Evolutionary conservation across 768 basidiomycete genomes (phyloP).

Genomic region (Crucibulum laeve): DNA sequence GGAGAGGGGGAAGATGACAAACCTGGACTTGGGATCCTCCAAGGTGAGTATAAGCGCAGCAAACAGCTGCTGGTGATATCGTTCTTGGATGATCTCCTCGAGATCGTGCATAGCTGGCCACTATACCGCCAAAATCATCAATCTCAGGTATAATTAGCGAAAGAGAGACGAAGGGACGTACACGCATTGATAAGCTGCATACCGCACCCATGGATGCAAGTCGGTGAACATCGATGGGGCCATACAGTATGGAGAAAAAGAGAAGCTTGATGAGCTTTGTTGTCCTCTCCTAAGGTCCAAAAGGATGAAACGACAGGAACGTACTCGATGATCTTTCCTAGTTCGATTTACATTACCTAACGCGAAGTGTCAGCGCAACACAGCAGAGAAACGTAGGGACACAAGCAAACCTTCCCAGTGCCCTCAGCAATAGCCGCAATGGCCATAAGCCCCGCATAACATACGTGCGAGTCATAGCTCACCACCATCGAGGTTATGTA

Average conservation of each 20-base stretch:
- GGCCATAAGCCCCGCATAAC: conserved; percentile 85
- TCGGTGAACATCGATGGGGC: conserved; percentile 78
- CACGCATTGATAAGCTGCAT: conserved; percentile 87
- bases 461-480: conserved; percentile 77
- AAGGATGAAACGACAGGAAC: conserved; percentile 16
- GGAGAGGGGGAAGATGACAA: conserved; percentile 9
- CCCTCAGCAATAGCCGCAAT: conserved; percentile 86
- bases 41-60: conserved; percentile 67
- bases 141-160: background rate
- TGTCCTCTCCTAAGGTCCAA: background rate
- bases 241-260: conserved; percentile 38
- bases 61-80: conserved; percentile 66
- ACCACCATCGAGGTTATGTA: conserved; percentile 80
- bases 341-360: conserved; percentile 76
- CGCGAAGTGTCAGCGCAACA: too few species aligned
- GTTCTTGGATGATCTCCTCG: conserved; percentile 76
- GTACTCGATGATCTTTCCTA: conserved; percentile 79
- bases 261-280: background rate
- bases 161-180: conserved; percentile 27
- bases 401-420: conserved; percentile 68
- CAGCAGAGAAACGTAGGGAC: too few species aligned
- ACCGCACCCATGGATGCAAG: conserved; percentile 68
- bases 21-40: conserved; percentile 74
- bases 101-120: conserved; percentile 85
- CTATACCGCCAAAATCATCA: conserved; percentile 28